Conservation (phyloP, 73 alveolate genomes). For the Diophrys sp. region DNA sequence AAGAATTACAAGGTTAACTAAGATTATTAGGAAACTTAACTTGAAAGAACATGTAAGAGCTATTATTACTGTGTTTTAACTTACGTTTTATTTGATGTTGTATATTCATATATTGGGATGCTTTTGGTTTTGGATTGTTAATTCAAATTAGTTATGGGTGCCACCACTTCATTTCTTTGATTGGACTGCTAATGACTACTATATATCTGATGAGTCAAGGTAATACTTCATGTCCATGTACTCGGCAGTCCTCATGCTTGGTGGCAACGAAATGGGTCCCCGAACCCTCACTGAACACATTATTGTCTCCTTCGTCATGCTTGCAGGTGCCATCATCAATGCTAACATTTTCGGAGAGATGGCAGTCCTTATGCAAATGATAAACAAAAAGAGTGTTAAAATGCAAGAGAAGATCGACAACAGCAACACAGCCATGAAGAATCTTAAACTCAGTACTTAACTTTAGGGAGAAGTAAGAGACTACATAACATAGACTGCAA, state of each 20-base stretch:
- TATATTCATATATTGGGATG: conserved; percentile 20
- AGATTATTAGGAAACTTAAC: background rate
- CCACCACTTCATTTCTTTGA: conserved; percentile 31
- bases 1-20: conserved; percentile 12
- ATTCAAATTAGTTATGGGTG: conserved; percentile 11
- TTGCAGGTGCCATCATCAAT: background rate
- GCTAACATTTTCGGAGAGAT: conserved; percentile 37
- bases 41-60: conserved; percentile 6
- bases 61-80: conserved; percentile 12
- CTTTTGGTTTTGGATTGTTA: conserved; percentile 16
- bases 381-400: conserved; percentile 18
- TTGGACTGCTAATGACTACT: conserved; percentile 20
- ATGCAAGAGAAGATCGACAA: conserved; percentile 37
- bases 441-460: conserved; percentile 6
- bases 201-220: background rate
- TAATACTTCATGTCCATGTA: conserved; percentile 40
- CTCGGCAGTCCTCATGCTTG: conserved; percentile 21
- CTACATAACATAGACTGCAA: conserved; percentile 27
- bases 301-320: conserved; percentile 20
- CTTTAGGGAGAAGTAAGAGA: conserved; percentile 30
- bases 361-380: conserved; percentile 41
- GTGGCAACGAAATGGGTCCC: conserved; percentile 38
- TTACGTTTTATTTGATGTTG: conserved; percentile 14
- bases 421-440: conserved; percentile 53
- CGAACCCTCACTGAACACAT: conserved; percentile 8